Evolutionary conservation across 75 land plant species (phyloP).

Genomic region (Sequoia sempervirens): DNA sequence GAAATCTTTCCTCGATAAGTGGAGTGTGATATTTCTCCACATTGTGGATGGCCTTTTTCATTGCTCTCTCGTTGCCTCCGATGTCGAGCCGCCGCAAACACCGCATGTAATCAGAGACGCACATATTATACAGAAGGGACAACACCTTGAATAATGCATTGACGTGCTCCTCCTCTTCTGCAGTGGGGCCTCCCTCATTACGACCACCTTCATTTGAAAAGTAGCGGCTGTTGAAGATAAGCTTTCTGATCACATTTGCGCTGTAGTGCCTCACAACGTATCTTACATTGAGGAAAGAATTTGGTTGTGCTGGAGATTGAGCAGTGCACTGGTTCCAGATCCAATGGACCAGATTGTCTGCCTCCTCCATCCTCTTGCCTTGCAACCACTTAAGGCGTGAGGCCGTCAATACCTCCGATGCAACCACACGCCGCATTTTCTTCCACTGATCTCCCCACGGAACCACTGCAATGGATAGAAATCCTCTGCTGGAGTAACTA

Average conservation of each 20-base stretch:
- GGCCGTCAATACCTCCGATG: constrained; percentile 29
- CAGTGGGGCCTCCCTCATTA: not conserved
- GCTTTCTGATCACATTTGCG: too few species aligned
- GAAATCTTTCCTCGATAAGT: too few species aligned
- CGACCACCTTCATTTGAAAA: too few species aligned
- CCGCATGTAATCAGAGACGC: too few species aligned
- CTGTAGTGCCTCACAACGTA: not conserved
- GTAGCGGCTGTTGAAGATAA: too few species aligned
- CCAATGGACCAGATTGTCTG: too few species aligned
- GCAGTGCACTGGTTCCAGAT: not conserved
- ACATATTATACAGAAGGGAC: too few species aligned
- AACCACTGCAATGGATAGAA: constrained; percentile 18
- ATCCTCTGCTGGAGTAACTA: too few species aligned
- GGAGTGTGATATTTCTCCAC: constrained; percentile 14
- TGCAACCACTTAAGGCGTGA: constrained; percentile 29
- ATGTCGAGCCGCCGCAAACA: constrained; percentile 15
- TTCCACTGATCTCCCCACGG: constrained; percentile 54
- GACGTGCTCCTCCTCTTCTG: constrained; percentile 27
- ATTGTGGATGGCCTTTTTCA: constrained; percentile 10
- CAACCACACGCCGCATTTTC: constrained; percentile 44
- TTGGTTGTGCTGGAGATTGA: not conserved
- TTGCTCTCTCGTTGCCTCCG: constrained; percentile 25
- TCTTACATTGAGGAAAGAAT: constrained; percentile 16
- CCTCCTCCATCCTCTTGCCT: constrained; percentile 31
- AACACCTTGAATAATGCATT: constrained; percentile 18